Base-by-base conservation (phyloP, 2,329 filamentous ascomycete genomes). In the Talaromyces amestolkiae region DNA sequence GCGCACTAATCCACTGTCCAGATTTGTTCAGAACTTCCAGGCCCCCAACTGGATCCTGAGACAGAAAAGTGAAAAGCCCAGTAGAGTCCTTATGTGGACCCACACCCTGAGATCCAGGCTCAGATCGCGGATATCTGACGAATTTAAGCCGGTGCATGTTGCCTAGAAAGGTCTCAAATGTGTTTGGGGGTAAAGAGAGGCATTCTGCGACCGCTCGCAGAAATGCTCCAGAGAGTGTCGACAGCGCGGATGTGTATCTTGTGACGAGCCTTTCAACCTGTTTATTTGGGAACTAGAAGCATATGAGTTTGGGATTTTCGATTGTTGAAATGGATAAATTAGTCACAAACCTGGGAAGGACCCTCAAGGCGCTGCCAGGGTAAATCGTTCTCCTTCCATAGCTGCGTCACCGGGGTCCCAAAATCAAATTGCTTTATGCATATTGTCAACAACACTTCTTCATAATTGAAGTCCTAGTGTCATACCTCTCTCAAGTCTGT, bases 21-120 rank as follows among this genome's bases (percentile, higher is more conserved):
- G 72, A 68, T 35, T 78, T 78, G 66, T 77, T 80, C 10, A 82
- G 3, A 79, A 65, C 63, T 35, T 65, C 41, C 22, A 65, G 24
- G 1, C 63, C 63, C 15, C 63, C 63, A 43, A 51, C 47, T 24
- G 47, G 6, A 43, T 65, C 63, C 72, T 89, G 87, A 1, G 87
- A 81, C 3, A 89, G 80, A 67, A 89, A 88, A 0, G 87, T 89
- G 78, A 86, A 86, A 85, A 85, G 88, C 3, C 86, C 86, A 0
- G 85, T 87, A 0, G 83, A 87, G 72, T 87, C 85, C 70, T 88
- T 88, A 75, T 88, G 86, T 0, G 86, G 83, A 0, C 86, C 86
- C 1, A 88, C 85, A 1, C 86, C 86, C 74, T 88, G 85, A 0
- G 59, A 31, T 11, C 24, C 56, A n/a, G 24, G 22, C 35, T 58